Base-by-base conservation (phyloP, 495 filamentous ascomycete genomes). In the Aspergillus cristatus region DNA sequence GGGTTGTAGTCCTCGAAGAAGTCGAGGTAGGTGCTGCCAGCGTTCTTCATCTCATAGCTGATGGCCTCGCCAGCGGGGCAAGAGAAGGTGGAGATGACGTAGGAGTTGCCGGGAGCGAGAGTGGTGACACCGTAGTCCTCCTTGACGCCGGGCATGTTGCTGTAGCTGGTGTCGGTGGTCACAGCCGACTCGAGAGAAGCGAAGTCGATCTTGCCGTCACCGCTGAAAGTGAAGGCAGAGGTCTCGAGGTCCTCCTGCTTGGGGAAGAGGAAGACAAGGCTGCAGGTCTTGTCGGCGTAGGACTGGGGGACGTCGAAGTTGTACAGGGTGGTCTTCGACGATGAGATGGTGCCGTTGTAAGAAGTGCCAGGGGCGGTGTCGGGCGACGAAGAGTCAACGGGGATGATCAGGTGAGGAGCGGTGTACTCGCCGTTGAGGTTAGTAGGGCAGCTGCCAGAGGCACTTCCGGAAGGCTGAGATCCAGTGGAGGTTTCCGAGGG, bases 261-360 rank as follows among this genome's bases (percentile, higher is more conserved):
- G 5, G 82, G 81, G 56, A 84, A 74, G 26, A 82, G 60, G 66
- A 87, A 84, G 35, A 82, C 55, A 6, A 84, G 68, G 22, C 64
- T 63, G 57, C 82, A 87, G 1, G 65, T 79, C 56, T 75, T 74
- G 32, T 66, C 72, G 28, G 63, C 50, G 50, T 73, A 62, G 8
- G 52, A 51, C 0, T 50, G 18, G 0, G 76, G 77, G 29, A 85
- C 71, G 50, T 81, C 77, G 58, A 86, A 86, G 57, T 79, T 79
- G 71, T 82, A 86, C 31, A 79, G 55, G 13, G 67, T 71, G 24
- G 78, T 80, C 41, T 76, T 57, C 16, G 65, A 71, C 3, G 67
- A 47, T 3, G 66, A 67, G 18, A 82, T 58, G 6, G 67, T 62
- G 25, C 77, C 78, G 40, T 71, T 74, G 52, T 58, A 68, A 0